A percentile compares a stretch with the other conserved stretches of the same genome.
Conservation (phyloP, 1,284 basidiomycete species). For the Butyriboletus appendiculatus region DNA sequence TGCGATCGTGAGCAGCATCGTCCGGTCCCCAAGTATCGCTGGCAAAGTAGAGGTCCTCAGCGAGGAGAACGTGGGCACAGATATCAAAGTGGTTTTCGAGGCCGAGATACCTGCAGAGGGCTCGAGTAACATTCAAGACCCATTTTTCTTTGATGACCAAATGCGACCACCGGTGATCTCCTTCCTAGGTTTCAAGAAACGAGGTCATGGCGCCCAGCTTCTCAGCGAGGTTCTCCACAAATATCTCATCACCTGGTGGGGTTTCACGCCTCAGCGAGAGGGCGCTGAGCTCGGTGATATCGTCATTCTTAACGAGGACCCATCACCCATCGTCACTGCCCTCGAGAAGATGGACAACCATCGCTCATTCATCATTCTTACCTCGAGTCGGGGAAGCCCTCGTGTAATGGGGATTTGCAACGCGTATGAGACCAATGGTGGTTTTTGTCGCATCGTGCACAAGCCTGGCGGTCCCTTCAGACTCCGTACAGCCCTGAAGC, state of each 20-base stretch:
- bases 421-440: conserved; percentile 80
- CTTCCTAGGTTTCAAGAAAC: conserved; percentile 72
- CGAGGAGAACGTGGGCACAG: conserved; percentile 89
- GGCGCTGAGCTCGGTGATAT: conserved; percentile 65
- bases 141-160: conserved; percentile 49
- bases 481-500: conserved; percentile 67
- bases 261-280: conserved; percentile 56
- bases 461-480: conserved; percentile 89
- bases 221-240: conserved; percentile 61
- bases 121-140: conserved; percentile 41
- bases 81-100: conserved; percentile 87
- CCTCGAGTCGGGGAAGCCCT: conserved; percentile 67
- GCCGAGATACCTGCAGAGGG: conserved; percentile 62
- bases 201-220: conserved; percentile 70
- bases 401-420: conserved; percentile 61
- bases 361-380: conserved; percentile 75
- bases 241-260: conserved; percentile 81
- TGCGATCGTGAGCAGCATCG: conserved; percentile 94
- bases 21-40: conserved; percentile 82
- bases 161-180: conserved; percentile 57
- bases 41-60: conserved; percentile 91
- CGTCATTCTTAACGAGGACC: conserved; percentile 83
- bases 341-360: conserved; percentile 57
- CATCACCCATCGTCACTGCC: conserved; percentile 56
- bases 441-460: conserved; percentile 83